Evolutionary conservation across 176 grass and related monocot species (phyloP).

Genomic region (Hordeum marinum): DNA sequence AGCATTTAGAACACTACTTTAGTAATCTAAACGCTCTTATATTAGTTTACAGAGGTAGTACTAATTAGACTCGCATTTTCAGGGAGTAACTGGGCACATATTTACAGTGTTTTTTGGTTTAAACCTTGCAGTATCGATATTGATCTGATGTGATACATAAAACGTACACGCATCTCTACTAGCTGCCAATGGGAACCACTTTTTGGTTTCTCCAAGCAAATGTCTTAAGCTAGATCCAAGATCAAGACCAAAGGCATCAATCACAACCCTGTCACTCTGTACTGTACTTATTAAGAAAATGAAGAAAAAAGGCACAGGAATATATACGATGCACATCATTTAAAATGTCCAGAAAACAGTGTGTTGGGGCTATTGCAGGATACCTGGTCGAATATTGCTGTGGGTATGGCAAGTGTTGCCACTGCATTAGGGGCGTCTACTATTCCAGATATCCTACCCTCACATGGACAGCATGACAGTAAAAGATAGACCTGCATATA

Average conservation of each 20-base stretch:
- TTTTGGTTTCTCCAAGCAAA: slow-evolving; percentile 1
- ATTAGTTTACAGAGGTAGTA: too few species aligned
- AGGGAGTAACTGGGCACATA: slow-evolving; percentile 8
- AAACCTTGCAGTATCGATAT: neutral
- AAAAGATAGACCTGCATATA: slow-evolving; percentile 73
- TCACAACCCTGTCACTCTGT: neutral
- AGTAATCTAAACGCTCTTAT: too few species aligned
- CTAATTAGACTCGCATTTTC: neutral
- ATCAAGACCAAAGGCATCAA: neutral
- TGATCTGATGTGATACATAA: neutral
- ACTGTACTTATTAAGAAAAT: neutral
- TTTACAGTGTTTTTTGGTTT: neutral
- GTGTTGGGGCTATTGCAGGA: neutral
- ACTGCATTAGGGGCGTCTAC: slow-evolving; percentile 85
- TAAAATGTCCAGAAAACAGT: slow-evolving; percentile 10
- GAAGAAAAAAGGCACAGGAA: neutral
- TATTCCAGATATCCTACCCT: slow-evolving; percentile 93
- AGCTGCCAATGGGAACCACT: neutral
- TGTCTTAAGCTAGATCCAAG: neutral
- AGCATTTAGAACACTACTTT: too few species aligned
- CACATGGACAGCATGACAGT: slow-evolving; percentile 88
- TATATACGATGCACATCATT: neutral
- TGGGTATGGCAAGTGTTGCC: slow-evolving; percentile 88
- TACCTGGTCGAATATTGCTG: slow-evolving; percentile 89
- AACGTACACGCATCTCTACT: neutral